A percentile compares a stretch with the other conserved stretches of the same genome.
phyloP scores from a whole-genome alignment of 2,329 filamentous ascomycete species.

The Aspergillus sp. region DNA sequence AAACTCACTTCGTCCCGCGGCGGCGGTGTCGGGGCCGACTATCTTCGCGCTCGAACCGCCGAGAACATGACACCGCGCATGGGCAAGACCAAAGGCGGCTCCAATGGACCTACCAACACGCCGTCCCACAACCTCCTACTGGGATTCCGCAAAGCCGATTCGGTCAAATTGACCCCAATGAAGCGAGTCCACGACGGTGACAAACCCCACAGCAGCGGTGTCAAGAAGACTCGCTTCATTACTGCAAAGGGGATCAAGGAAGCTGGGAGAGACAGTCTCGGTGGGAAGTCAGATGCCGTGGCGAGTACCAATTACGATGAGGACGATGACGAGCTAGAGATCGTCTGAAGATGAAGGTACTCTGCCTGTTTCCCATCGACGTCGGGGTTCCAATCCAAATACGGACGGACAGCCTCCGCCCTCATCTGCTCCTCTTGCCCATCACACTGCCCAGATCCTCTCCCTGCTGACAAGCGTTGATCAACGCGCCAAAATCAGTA shows the following conservation, averaged over 20 bases:
- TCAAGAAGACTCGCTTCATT: conserved; percentile 74
- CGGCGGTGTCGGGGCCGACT: conserved; percentile 43
- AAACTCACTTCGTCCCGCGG: conserved; percentile 37
- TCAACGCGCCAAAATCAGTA: background rate
- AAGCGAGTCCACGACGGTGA: conserved; percentile 38
- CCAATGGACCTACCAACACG: background rate
- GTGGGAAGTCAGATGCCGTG: conserved; percentile 45
- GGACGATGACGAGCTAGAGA: conserved; percentile 51
- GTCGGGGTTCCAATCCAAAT: background rate
- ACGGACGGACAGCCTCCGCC: background rate
- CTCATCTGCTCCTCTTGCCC: background rate
- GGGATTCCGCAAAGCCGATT: conserved; percentile 34
- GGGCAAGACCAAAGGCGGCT: background rate
- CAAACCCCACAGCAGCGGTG: conserved; percentile 31
- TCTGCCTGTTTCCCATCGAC: background rate
- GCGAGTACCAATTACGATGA: conserved; percentile 51
- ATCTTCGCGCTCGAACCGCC: conserved; percentile 39
- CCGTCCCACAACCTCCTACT: conserved; percentile 20
- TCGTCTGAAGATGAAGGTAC: conserved; percentile 29
- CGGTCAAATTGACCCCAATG: conserved; percentile 41
- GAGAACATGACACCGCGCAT: conserved; percentile 17
- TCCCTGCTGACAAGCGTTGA: background rate
- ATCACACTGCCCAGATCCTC: background rate
- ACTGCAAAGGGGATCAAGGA: conserved; percentile 75
- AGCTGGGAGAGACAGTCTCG: conserved; percentile 72